phyloP scores from a whole-genome alignment of 345 rosid genomes.

The Moringa oleifera region DNA sequence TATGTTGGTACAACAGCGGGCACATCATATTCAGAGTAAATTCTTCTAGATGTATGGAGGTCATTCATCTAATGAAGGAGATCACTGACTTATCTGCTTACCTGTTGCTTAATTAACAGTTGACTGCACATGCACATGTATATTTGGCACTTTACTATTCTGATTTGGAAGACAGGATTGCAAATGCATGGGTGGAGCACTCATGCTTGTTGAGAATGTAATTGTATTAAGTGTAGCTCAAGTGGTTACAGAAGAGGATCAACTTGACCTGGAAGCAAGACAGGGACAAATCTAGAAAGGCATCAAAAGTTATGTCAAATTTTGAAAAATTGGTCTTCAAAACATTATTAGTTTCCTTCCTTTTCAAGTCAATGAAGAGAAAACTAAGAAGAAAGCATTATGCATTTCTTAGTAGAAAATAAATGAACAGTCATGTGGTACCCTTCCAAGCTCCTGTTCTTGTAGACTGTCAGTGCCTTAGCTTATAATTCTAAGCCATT shows the following conservation, averaged over 20 bases:
- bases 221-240: background rate
- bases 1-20: background rate
- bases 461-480: background rate
- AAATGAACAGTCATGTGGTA: background rate
- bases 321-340: background rate
- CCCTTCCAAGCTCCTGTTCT: background rate
- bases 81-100: too few species aligned
- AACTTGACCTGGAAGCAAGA: background rate
- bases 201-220: background rate
- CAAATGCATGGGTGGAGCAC: background rate
- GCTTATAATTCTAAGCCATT: background rate
- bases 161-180: background rate
- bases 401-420: background rate
- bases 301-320: too few species aligned
- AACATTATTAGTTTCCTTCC: background rate
- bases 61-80: background rate
- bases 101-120: background rate
- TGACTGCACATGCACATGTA: too few species aligned
- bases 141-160: background rate
- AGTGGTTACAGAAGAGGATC: background rate
- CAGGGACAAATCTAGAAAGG: background rate
- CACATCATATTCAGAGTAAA: background rate
- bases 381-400: background rate
- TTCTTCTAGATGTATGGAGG: background rate
- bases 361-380: background rate